Evolutionary conservation across 345 rosid species (phyloP).

Genomic region (Viola odorata): DNA sequence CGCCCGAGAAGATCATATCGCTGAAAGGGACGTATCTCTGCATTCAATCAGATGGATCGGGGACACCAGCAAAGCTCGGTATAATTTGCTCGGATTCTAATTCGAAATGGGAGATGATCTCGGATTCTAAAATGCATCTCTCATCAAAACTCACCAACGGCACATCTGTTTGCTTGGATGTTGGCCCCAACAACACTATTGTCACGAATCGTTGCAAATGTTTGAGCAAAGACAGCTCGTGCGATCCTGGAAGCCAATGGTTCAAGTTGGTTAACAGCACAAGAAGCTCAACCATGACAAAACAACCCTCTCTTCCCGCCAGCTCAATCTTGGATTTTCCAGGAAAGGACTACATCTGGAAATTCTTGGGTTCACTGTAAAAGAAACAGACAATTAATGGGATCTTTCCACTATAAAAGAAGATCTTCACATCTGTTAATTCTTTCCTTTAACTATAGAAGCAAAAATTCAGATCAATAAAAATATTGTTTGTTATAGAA

Average conservation of each 20-base stretch:
- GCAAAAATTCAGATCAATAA: no score
- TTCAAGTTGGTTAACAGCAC: slow-evolving; percentile 63
- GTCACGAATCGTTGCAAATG: slow-evolving; percentile 50
- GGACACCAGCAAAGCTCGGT: slow-evolving; percentile 41
- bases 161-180: slow-evolving; percentile 63
- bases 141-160: slow-evolving; percentile 41
- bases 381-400: background rate
- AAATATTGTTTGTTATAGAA: no score
- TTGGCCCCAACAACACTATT: slow-evolving; percentile 40
- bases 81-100: slow-evolving; percentile 33
- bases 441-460: no score
- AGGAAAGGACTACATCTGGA: slow-evolving; percentile 14
- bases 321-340: slow-evolving; percentile 11
- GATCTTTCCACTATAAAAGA: background rate
- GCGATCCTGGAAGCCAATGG: slow-evolving; percentile 76
- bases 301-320: slow-evolving; percentile 11
- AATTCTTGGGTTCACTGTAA: slow-evolving; percentile 10
- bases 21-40: slow-evolving; percentile 56
- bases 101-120: slow-evolving; percentile 60
- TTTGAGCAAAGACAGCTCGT: slow-evolving; percentile 37
- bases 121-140: slow-evolving; percentile 83
- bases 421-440: background rate
- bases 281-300: slow-evolving; percentile 19
- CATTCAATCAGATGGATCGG: slow-evolving; percentile 42
- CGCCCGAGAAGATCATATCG: slow-evolving; percentile 35